Evolutionary conservation across 2,329 filamentous ascomycete genomes (phyloP).

Genomic region (Elsinoe ampelina): DNA sequence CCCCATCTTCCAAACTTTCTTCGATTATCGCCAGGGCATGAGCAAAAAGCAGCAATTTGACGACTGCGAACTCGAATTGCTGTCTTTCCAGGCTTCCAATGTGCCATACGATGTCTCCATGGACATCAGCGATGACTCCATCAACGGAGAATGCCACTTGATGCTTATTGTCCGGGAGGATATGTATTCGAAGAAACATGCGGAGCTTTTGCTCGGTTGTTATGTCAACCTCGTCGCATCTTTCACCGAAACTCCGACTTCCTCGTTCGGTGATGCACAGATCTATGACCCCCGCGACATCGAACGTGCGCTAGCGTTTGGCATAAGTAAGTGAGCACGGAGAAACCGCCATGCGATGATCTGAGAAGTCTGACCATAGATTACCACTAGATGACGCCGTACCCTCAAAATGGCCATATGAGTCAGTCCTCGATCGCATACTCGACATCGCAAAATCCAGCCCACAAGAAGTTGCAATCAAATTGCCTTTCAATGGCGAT

Average conservation of each 20-base stretch:
- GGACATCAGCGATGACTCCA: background rate
- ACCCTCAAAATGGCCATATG: background rate
- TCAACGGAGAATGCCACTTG: background rate
- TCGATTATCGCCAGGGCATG: conserved; percentile 24
- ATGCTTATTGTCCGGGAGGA: conserved; percentile 9
- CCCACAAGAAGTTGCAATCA: background rate
- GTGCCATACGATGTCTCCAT: background rate
- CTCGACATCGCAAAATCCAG: background rate
- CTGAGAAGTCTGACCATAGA: background rate
- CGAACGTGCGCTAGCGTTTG: background rate
- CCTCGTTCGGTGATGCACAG: background rate
- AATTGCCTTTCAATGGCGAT: background rate
- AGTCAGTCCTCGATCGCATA: background rate
- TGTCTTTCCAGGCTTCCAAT: conserved; percentile 1
- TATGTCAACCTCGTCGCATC: background rate
- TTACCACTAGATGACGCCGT: background rate
- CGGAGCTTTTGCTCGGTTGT: background rate
- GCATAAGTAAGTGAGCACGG: background rate
- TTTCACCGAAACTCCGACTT: background rate
- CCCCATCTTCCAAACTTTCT: conserved; percentile 31
- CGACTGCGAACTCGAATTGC: background rate
- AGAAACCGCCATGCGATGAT: no score
- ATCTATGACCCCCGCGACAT: background rate
- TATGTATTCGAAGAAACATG: conserved; percentile 11
- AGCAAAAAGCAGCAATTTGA: background rate